Percentiles rank a stretch among this genome's conserved stretches.
Conservation (phyloP, 257 asterid genomes). For the Solanum chiquidenum region DNA sequence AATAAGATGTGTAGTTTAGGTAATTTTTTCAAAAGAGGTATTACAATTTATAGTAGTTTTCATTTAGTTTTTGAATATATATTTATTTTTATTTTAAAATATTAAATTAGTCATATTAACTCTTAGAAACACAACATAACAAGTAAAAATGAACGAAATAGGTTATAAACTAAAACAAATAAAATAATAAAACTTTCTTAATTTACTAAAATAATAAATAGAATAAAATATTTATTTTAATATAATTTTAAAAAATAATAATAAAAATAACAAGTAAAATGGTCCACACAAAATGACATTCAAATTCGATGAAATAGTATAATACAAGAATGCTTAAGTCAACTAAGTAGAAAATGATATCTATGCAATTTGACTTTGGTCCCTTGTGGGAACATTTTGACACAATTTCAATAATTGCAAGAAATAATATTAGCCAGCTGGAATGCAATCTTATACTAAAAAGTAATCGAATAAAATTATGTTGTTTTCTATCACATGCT, state of each 20-base stretch:
- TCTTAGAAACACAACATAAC: too few species aligned
- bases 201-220: too few species aligned
- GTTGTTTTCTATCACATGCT: not conserved
- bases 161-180: too few species aligned
- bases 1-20: too few species aligned
- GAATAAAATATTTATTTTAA: too few species aligned
- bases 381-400: not conserved
- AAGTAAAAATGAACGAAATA: accelerated
- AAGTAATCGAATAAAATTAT: not conserved
- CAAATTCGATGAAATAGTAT: not conserved
- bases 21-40: too few species aligned
- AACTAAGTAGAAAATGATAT: not conserved
- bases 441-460: not conserved
- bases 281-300: not conserved
- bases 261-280: not conserved
- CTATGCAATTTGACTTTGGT: not conserved
- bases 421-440: not conserved
- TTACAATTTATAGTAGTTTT: too few species aligned
- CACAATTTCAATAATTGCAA: not conserved
- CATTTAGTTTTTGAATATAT: not conserved
- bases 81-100: too few species aligned
- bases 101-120: too few species aligned
- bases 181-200: too few species aligned
- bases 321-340: not conserved
- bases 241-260: too few species aligned